Base-by-base conservation (phyloP, 768 basidiomycete species). In the Daedalea quercina region DNA sequence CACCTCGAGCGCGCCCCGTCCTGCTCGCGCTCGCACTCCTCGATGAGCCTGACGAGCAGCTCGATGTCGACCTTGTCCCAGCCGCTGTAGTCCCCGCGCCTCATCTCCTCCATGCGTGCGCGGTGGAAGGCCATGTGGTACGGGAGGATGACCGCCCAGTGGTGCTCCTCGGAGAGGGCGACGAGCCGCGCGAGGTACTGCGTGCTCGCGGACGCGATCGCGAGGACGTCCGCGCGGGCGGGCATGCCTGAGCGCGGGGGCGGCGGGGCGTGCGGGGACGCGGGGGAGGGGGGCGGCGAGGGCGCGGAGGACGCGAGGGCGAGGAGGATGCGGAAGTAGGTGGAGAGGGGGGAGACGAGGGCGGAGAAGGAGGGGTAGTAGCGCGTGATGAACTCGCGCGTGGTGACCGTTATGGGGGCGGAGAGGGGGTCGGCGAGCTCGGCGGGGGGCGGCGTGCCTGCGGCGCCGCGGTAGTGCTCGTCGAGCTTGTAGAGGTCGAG, bases 281-380 rank as follows among this genome's bases (percentile, higher is more conserved):
- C 9, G 42, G 15, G 19, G 42, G 17, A 44, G 44, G 44, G 44
- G 3, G 44, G 4, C 3, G n/a, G 13, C 44, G 44, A 3, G 9
- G 12, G 46, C 46, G 46, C 19, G 25, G 46, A 26, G 46, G 46
- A 47, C 15, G 37, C 44, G 44, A 23, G 44, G 12, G 46, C 46
- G 46, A 47, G 46, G 46, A 47, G 46, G 46, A 47, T 33, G 46
- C 28, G 46, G 46, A 47, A 47, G 46, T 47, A 47, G 8, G 28
- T 26, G n/a, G 46, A 26, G 46, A 47, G 46, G 19, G 46, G 46
- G 46, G 9, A 9, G 46, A 47, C 46, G 28, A 47, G 46, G 4
- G 46, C 3, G 46, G 46, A 47, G 46, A 33, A 33, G 25, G 46
- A 47, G 25, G 46, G 46, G 46, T 47, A 47, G 46, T 23, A 47